Conservation (phyloP, 2,329 filamentous ascomycete genomes). For the Epichloe brachyelytri region DNA sequence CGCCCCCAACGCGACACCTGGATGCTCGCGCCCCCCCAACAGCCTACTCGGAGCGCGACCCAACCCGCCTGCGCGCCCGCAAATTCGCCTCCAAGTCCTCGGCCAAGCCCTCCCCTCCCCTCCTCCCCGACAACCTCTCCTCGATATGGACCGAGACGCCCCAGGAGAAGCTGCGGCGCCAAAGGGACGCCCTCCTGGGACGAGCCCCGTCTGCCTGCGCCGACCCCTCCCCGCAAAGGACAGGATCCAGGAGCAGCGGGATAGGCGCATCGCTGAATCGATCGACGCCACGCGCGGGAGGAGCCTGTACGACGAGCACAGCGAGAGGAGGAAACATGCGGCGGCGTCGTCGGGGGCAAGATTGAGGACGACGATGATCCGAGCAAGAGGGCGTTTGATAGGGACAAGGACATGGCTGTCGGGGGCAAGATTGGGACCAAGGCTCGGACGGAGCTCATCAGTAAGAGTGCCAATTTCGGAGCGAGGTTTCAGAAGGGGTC, state of each 20-base stretch:
- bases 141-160: conserved; percentile 87
- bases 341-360: conserved; percentile 31
- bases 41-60: conserved; percentile 54
- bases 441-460: conserved; percentile 67
- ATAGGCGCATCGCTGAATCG: conserved; percentile 32
- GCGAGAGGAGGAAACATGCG: conserved; percentile 19
- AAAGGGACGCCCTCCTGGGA: conserved; percentile 74
- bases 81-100: conserved; percentile 61
- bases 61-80: conserved; percentile 68
- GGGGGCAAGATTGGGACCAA: conserved; percentile 58
- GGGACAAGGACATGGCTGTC: conserved; percentile 84
- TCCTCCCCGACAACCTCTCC: conserved; percentile 30
- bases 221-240: conserved; percentile 26
- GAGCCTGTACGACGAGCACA: conserved; percentile 48
- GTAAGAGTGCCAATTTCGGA: conserved; percentile 68
- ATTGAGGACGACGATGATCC: conserved; percentile 71
- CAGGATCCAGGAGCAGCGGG: conserved; percentile 42
- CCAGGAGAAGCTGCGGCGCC: conserved; percentile 67
- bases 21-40: conserved; percentile 59
- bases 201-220: conserved; percentile 34
- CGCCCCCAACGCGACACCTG: conserved; percentile 64
- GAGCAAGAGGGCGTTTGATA: conserved; percentile 76
- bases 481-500: conserved; percentile 70
- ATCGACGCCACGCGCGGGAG: conserved; percentile 42
- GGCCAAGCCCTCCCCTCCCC: conserved; percentile 8